Conservation (phyloP, 441 rosid genomes). For the Gossypium davidsonii region DNA sequence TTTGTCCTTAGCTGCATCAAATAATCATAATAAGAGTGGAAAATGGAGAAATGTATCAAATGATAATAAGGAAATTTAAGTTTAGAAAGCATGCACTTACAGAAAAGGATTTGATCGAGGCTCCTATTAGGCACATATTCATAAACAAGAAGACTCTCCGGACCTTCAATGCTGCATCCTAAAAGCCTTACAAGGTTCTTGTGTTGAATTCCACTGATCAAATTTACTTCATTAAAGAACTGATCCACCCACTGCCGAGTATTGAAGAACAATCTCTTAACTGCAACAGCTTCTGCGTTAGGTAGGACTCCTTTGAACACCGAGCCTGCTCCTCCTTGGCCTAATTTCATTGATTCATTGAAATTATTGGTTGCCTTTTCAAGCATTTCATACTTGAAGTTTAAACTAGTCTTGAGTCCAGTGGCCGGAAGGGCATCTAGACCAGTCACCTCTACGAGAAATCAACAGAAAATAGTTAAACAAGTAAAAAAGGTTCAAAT, state of each 20-base stretch:
- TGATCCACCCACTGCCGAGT: constrained; percentile 66
- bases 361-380: constrained; percentile 52
- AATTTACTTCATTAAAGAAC: constrained; percentile 68
- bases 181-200: constrained; percentile 57
- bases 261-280: constrained; percentile 57
- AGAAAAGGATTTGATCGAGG: constrained; percentile 54
- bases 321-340: constrained; percentile 72
- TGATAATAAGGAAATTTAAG: not conserved
- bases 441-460: constrained; percentile 13
- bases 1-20: constrained; percentile 39
- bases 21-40: not conserved
- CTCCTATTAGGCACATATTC: constrained; percentile 53
- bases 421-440: not conserved
- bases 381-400: constrained; percentile 51
- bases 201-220: constrained; percentile 56
- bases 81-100: not conserved
- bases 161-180: constrained; percentile 83
- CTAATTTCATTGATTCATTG: constrained; percentile 46
- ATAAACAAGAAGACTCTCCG: constrained; percentile 33
- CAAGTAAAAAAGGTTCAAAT: not conserved
- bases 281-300: constrained; percentile 53
- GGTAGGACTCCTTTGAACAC: constrained; percentile 60
- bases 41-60: not conserved
- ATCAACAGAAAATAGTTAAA: not conserved
- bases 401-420: constrained; percentile 15